phyloP scores from a whole-genome alignment of 768 basidiomycete species.

The Fomitopsis serialis region DNA sequence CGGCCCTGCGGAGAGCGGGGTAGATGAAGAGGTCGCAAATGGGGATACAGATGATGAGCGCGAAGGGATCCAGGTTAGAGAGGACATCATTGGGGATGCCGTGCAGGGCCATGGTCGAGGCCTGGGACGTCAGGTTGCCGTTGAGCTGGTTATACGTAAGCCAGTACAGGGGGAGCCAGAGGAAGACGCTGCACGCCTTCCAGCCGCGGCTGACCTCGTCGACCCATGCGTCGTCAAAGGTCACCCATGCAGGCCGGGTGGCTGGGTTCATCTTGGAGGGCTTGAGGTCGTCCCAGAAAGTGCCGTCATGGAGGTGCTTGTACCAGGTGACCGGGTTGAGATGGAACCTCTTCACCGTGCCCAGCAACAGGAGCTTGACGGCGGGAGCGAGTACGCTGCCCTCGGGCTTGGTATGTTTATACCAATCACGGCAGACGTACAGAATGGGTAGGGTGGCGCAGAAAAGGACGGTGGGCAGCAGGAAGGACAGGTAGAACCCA shows the following conservation, averaged over 20 bases:
- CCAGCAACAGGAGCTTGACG: conserved; percentile 23
- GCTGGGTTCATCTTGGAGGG: conserved; percentile 46
- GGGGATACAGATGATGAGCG: conserved; percentile 71
- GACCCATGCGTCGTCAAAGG: conserved; percentile 73
- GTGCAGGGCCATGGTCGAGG: conserved; percentile 68
- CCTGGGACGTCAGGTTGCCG: conserved; percentile 76
- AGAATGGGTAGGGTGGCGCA: conserved; percentile 33
- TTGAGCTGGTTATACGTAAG: conserved; percentile 77
- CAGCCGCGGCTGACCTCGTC: conserved; percentile 70
- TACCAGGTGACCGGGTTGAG: conserved; percentile 35
- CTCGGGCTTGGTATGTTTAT: conserved; percentile 30
- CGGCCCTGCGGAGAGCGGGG: conserved; percentile 28
- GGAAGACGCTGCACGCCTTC: conserved; percentile 62
- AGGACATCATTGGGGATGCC: conserved; percentile 74
- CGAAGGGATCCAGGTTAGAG: conserved; percentile 73
- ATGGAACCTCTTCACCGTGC: conserved; percentile 26
- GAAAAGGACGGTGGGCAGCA: conserved; percentile 35
- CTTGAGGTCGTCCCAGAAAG: conserved; percentile 72
- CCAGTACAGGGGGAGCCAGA: conserved; percentile 69
- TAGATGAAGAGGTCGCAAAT: conserved; percentile 52
- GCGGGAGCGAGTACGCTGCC: conserved; percentile 35
- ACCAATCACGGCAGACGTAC: conserved; percentile 29
- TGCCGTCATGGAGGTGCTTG: conserved; percentile 44
- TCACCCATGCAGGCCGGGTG: conserved; percentile 60
- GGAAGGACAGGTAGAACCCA: conserved; percentile 35